Conservation (phyloP, 768 basidiomycete species). For the Boletus reticuloceps region DNA sequence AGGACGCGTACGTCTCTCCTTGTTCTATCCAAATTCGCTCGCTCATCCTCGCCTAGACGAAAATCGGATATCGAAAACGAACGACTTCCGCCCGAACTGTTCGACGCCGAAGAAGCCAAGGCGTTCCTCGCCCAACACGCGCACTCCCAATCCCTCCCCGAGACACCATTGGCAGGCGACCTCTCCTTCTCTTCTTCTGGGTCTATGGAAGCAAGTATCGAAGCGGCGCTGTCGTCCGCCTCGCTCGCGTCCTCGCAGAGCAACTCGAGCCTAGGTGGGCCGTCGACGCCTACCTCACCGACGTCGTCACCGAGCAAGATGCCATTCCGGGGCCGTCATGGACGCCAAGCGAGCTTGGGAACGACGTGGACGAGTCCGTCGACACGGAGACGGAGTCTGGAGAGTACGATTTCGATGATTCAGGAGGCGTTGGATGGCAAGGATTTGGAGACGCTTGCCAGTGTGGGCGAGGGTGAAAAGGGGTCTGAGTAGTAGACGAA, state of each 20-base stretch:
- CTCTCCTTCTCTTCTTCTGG: slow-evolving; percentile 47
- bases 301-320: slow-evolving; percentile 42
- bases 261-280: slow-evolving; percentile 17
- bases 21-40: background rate
- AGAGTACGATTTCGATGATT: slow-evolving; percentile 94
- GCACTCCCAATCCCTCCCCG: slow-evolving; percentile 43
- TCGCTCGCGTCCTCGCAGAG: slow-evolving; percentile 28
- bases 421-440: slow-evolving; percentile 88
- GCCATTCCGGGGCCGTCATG: slow-evolving; percentile 64
- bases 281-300: slow-evolving; percentile 34
- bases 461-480: background rate
- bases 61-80: slow-evolving; percentile 99
- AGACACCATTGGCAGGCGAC: slow-evolving; percentile 46
- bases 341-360: slow-evolving; percentile 61
- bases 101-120: slow-evolving; percentile 74
- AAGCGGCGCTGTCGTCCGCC: slow-evolving; percentile 18
- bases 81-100: slow-evolving; percentile 92
- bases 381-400: slow-evolving; percentile 85
- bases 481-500: background rate
- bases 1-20: slow-evolving; percentile 78
- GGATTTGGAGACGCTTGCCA: slow-evolving; percentile 33
- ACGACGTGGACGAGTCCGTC: slow-evolving; percentile 92
- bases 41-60: slow-evolving; percentile 51
- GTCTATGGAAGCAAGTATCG: slow-evolving; percentile 41
- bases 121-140: slow-evolving; percentile 46